Evolutionary conservation across 2,329 filamentous ascomycete species (phyloP).

Genomic region (Cladosporium velox): DNA sequence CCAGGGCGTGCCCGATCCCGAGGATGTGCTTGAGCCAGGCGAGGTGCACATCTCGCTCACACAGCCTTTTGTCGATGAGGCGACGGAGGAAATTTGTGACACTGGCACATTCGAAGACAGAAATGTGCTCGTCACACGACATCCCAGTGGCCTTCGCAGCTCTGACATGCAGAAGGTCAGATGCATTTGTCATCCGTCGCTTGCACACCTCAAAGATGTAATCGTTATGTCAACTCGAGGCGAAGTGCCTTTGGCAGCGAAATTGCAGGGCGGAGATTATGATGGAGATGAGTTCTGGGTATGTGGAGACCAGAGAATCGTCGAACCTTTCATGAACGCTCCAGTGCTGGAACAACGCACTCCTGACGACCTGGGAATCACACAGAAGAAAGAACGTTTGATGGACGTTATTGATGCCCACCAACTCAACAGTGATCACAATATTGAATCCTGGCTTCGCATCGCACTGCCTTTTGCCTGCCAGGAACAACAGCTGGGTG

Average conservation of each 20-base stretch:
- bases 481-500: no score
- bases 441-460: no score
- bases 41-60: no score
- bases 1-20: no score
- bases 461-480: no score
- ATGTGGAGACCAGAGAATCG: slow-evolving; percentile 70
- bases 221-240: slow-evolving; percentile 73
- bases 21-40: no score
- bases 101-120: slow-evolving; percentile 45
- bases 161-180: slow-evolving; percentile 69
- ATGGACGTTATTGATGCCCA: no score
- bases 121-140: slow-evolving; percentile 67
- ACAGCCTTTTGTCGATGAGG: no score
- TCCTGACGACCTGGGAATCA: no score
- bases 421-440: no score
- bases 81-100: no score
- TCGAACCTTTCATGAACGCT: slow-evolving; percentile 66
- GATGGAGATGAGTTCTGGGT: slow-evolving; percentile 77
- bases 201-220: slow-evolving; percentile 73
- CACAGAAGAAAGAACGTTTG: no score
- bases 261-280: slow-evolving; percentile 77
- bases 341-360: slow-evolving; percentile 38
- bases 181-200: slow-evolving; percentile 47
- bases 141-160: slow-evolving; percentile 64
- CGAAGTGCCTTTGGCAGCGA: slow-evolving; percentile 63